phyloP scores from a whole-genome alignment of 1,139 yeast genomes.

The Taphrina confusa region DNA sequence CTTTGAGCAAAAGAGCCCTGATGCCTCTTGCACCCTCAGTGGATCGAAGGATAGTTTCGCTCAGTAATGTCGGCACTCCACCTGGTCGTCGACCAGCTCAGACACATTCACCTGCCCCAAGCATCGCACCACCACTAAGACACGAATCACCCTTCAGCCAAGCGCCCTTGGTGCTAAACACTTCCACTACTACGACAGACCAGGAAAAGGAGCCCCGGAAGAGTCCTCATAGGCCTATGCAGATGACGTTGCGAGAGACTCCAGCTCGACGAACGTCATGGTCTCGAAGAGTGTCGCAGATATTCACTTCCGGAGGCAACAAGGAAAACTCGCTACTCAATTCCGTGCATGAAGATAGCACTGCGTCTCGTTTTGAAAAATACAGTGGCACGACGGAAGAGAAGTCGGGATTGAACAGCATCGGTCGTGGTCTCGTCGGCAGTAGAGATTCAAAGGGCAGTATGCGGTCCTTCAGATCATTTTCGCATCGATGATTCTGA shows the following conservation, averaged over 20 bases:
- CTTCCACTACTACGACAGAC: slow-evolving; percentile 3
- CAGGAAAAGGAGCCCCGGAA: slow-evolving; percentile 2
- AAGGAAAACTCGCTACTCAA: slow-evolving; percentile 24
- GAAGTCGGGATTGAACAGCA: background rate
- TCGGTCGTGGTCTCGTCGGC: background rate
- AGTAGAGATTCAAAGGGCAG: slow-evolving; percentile 5
- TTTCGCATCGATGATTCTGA: slow-evolving; percentile 10
- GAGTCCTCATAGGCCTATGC: slow-evolving; percentile 15
- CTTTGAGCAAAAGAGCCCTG: slow-evolving; percentile 3
- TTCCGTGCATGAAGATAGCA: slow-evolving; percentile 4
- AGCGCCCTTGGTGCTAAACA: background rate
- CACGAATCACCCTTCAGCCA: slow-evolving; percentile 15
- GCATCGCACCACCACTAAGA: slow-evolving; percentile 10
- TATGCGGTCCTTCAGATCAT: slow-evolving; percentile 8
- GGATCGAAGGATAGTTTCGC: slow-evolving; percentile 28
- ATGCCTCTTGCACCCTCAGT: slow-evolving; percentile 12
- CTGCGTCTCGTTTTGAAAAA: background rate
- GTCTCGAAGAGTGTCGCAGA: slow-evolving; percentile 19
- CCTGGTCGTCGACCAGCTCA: background rate
- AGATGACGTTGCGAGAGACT: slow-evolving; percentile 1
- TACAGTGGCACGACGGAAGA: background rate
- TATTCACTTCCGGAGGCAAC: slow-evolving; percentile 21
- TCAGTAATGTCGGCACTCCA: slow-evolving; percentile 25
- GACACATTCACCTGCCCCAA: background rate
- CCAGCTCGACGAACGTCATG: slow-evolving; percentile 26